phyloP scores from a whole-genome alignment of 169 alveolate species.

The Cryptosporidium meleagridis region DNA sequence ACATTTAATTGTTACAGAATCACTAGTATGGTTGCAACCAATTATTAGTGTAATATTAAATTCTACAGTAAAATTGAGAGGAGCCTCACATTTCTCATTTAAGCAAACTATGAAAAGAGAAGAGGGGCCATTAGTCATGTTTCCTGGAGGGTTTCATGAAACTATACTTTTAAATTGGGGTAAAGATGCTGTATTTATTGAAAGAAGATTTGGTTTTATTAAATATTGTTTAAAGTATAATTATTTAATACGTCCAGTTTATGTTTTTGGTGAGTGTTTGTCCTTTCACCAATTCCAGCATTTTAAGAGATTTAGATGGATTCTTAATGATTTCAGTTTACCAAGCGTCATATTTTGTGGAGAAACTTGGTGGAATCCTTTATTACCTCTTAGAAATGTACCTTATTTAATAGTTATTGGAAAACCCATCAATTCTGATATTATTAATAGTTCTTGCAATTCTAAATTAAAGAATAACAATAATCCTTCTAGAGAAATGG shows the following conservation, averaged over 20 bases:
- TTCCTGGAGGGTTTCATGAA: constrained; percentile 75
- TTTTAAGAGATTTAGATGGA: constrained; percentile 34
- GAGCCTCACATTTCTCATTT: constrained; percentile 60
- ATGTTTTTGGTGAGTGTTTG: constrained; percentile 71
- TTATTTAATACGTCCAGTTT: constrained; percentile 62
- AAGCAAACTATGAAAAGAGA: constrained; percentile 38
- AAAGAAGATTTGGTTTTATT: constrained; percentile 62
- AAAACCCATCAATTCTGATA: neutral
- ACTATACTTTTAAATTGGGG: constrained; percentile 64
- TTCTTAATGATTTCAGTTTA: constrained; percentile 48
- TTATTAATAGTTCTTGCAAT: neutral
- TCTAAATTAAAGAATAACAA: neutral
- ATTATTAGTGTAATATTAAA: constrained; percentile 38
- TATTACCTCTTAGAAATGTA: constrained; percentile 42
- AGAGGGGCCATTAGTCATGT: constrained; percentile 64
- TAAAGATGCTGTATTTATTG: constrained; percentile 25
- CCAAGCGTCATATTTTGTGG: constrained; percentile 67
- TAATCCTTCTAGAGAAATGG: constrained; percentile 45
- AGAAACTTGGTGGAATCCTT: constrained; percentile 73
- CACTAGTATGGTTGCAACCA: constrained; percentile 68
- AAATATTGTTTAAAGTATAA: constrained; percentile 58
- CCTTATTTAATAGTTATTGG: constrained; percentile 62
- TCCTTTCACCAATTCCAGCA: constrained; percentile 46
- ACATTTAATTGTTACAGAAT: constrained; percentile 58
- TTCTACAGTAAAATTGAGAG: constrained; percentile 53